Conservation (phyloP, 2,329 filamentous ascomycete genomes). For the Eutypella sp. region DNA sequence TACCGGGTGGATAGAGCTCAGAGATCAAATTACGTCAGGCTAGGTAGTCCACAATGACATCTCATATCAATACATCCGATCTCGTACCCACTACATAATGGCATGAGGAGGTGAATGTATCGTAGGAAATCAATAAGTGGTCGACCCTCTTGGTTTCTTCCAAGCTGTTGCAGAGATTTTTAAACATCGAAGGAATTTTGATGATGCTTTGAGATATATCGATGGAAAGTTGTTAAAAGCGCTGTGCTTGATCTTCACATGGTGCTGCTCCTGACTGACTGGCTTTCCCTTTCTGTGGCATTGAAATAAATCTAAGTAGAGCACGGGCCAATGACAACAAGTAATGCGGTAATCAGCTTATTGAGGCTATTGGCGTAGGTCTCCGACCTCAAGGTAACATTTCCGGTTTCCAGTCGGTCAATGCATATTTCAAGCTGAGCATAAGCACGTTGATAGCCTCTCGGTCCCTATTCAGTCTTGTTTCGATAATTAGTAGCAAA, state of each 20-base stretch:
- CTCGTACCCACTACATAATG: too few species aligned
- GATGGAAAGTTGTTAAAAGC: background rate
- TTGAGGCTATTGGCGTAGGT: background rate
- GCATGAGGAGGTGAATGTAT: too few species aligned
- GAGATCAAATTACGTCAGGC: too few species aligned
- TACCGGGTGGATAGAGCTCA: too few species aligned
- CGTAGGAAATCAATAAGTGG: too few species aligned
- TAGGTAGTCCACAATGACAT: too few species aligned
- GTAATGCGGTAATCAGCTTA: background rate
- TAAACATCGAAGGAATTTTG: background rate
- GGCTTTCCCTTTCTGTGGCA: background rate
- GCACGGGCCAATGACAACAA: background rate
- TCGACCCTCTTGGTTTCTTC: too few species aligned
- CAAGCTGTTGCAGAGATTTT: too few species aligned
- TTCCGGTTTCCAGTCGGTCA: background rate
- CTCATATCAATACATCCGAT: too few species aligned
- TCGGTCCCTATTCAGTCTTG: constrained; percentile 6
- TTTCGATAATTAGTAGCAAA: constrained; percentile 1
- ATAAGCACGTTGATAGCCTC: constrained; percentile 9
- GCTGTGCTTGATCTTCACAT: constrained; percentile 2
- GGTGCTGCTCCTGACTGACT: background rate
- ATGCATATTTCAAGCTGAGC: constrained; percentile 11
- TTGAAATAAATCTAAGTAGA: background rate
- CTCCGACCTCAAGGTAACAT: background rate
- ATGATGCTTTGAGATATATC: background rate